Percentiles rank a stretch among this genome's conserved stretches.
Conservation (phyloP, 108 stramenopile genomes). For the Pseudonitzschia multiseries region DNA sequence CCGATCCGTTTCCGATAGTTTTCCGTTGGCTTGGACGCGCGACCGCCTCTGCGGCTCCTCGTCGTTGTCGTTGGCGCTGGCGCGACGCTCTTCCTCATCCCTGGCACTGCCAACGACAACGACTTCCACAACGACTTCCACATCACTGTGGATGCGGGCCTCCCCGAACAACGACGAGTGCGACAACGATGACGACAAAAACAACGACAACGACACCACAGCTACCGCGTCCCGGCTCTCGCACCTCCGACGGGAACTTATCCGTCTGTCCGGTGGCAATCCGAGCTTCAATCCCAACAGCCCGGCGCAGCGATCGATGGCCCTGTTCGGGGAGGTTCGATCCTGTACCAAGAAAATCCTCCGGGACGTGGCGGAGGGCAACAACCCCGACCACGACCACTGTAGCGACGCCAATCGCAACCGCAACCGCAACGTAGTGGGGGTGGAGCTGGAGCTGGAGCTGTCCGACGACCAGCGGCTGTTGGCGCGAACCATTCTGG, state of each 20-base stretch:
- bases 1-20: too few species aligned
- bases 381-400: background rate
- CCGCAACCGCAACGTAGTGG: constrained; percentile 37
- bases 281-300: constrained; percentile 60
- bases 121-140: background rate
- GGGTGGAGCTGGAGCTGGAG: too few species aligned
- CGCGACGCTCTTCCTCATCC: too few species aligned
- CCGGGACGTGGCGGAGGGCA: constrained; percentile 14
- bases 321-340: constrained; percentile 51
- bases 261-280: background rate
- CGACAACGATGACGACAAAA: background rate
- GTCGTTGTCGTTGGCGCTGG: too few species aligned
- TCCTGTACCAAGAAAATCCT: constrained; percentile 28
- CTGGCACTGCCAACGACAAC: too few species aligned
- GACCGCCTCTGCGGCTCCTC: too few species aligned
- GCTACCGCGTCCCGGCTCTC: background rate
- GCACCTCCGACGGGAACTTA: background rate
- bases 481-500: constrained; percentile 57
- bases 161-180: background rate
- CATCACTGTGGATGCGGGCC: background rate
- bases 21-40: too few species aligned
- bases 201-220: background rate
- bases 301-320: constrained; percentile 66
- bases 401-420: background rate
- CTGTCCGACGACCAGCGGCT: constrained; percentile 20